Conservation (phyloP, 139 green algal species). For the Volvox africanus region DNA sequence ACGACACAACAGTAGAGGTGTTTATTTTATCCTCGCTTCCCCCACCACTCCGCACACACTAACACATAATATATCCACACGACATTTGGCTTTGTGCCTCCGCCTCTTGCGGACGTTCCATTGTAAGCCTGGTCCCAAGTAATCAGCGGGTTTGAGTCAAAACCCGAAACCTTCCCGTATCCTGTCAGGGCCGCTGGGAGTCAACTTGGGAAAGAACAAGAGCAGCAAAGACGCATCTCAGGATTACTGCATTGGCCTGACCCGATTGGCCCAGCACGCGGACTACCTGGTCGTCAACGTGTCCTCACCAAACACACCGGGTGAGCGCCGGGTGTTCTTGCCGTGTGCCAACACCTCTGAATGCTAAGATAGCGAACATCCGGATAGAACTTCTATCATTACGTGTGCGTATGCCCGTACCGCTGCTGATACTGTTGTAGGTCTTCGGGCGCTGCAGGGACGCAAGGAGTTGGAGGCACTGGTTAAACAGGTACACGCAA, state of each 20-base stretch:
- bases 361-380: no score
- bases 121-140: no score
- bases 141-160: no score
- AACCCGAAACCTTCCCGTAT: no score
- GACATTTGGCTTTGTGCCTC: no score
- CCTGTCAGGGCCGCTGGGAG: conserved; percentile 77
- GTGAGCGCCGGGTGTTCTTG: conserved; percentile 61
- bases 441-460: conserved; percentile 87
- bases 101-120: no score
- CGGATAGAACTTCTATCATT: no score
- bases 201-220: conserved; percentile 99
- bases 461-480: conserved; percentile 81
- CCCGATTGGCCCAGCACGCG: conserved; percentile 79
- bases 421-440: conserved; percentile 49
- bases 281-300: conserved; percentile 99
- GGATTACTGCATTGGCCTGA: conserved; percentile 89
- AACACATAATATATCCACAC: no score
- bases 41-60: no score
- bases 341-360: no score
- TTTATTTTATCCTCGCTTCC: no score
- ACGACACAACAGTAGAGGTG: neutral
- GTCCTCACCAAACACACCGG: conserved; percentile 98
- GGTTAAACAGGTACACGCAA: conserved; percentile 36
- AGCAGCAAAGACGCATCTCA: conserved; percentile 82
- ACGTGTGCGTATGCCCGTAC: no score